Evolutionary conservation across 768 basidiomycete species (phyloP), one percentile per base, ranked within the genome.

Genomic region (Podaxis sp.): DNA sequence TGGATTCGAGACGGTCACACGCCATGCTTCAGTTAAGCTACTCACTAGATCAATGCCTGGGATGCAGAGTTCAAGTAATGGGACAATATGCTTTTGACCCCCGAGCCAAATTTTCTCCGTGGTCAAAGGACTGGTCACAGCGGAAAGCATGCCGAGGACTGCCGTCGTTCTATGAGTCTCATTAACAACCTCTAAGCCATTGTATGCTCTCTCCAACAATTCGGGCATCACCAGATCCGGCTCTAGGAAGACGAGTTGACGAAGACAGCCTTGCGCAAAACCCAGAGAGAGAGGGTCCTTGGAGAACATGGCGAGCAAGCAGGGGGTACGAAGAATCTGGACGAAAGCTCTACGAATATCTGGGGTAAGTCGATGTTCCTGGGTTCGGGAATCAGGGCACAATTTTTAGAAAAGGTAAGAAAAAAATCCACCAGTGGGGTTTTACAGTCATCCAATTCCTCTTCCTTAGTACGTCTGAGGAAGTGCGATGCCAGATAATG

Each of bases 91-190:
- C 70, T 91, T 92, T 71, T 93, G 93, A 0, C 96, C 95, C 6
- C 87, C 85, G 4, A 90, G 77, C 88, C 93, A 97, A 28, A 90
- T 68, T 25, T 77, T 83, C 68, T 95, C 90, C 2, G 85, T 86
- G 2, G 91, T 83, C 16, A 98, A 73, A 9, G 93, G 88, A 3
- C 88, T 80, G 16, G 91, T 78, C 27, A 95, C 84, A 1, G 85
- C 87, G 18, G 90, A 83, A 28, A 98, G 81, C 71, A 91, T 90
- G 55, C 89, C 91, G 48, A 98, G 79, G 9, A 93, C 92, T 1
- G 95, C 91, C 1, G 93, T 94, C 3, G 95, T 97, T 42, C 95
- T 79, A 70, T 97, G 93, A 0, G 96, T 98, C 79, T 98, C 95
- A 64, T 95, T 95, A 16, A 98, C 83, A 10, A 89, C 87, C 70